Evolutionary conservation across 345 rosid genomes (phyloP).

Genomic region (Pugionium dolabratum): DNA sequence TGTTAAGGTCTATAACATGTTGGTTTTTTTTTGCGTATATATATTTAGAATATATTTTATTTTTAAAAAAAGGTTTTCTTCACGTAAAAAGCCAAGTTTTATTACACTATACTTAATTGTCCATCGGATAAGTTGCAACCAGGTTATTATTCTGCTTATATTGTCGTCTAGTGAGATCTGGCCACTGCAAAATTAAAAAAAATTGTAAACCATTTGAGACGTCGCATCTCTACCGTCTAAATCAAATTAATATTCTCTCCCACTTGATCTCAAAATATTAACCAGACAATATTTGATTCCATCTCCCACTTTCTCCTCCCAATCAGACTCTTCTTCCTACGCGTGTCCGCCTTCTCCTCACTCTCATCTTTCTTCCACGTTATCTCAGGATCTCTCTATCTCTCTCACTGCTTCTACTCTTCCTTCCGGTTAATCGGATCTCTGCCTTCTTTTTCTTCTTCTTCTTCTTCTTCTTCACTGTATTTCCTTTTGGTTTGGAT

Average conservation of each 20-base stretch:
- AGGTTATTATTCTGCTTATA: neutral
- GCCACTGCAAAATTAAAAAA: neutral
- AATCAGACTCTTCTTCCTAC: conserved; percentile 2
- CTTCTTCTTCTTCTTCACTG: neutral
- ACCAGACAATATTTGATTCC: conserved; percentile 5
- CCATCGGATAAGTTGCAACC: neutral
- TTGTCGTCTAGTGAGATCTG: neutral
- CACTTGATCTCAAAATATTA: conserved; percentile 9
- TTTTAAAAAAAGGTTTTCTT: no score
- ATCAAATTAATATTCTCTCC: conserved; percentile 9
- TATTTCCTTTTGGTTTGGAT: neutral
- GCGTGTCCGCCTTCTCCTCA: conserved; percentile 27
- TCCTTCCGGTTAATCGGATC: neutral
- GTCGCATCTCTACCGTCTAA: conserved; percentile 20
- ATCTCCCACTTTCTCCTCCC: conserved; percentile 3
- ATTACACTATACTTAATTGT: neutral
- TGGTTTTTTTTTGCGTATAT: no score
- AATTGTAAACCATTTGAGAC: neutral
- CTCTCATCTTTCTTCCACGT: conserved; percentile 1
- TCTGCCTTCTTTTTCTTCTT: neutral
- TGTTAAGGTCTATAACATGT: no score
- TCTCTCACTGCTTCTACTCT: neutral
- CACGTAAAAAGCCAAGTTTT: no score
- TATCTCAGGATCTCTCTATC: neutral
- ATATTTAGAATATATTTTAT: no score